Conservation (phyloP, 1,139 yeast genomes). For the Suhomyces bolitotheri region DNA sequence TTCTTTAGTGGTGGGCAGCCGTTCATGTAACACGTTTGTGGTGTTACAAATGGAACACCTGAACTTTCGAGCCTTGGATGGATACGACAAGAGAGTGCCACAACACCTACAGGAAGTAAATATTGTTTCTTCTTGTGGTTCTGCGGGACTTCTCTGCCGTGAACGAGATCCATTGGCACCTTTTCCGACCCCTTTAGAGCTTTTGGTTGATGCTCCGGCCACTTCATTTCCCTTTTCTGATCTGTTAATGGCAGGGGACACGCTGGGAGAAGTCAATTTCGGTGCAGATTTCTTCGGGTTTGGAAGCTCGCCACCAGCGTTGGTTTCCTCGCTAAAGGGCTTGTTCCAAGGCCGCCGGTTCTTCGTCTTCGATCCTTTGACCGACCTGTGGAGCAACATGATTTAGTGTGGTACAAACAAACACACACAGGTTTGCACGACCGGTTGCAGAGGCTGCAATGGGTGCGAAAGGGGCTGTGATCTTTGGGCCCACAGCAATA, state of each 20-base stretch:
- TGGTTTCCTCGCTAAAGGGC: too few species aligned
- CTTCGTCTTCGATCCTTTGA: slow-evolving; percentile 4
- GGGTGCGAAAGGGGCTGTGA: slow-evolving; percentile 10
- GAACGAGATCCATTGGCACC: slow-evolving; percentile 1
- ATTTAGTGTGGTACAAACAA: slow-evolving; percentile 6
- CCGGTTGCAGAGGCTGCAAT: slow-evolving; percentile 6
- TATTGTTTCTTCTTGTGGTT: background rate
- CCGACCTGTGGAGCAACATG: slow-evolving; percentile 3
- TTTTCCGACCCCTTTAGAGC: too few species aligned
- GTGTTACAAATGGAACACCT: slow-evolving; percentile 60
- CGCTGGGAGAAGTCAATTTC: too few species aligned
- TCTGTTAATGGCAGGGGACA: too few species aligned
- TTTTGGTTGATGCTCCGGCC: too few species aligned
- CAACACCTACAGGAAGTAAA: slow-evolving; percentile 46
- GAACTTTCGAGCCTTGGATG: slow-evolving; percentile 46
- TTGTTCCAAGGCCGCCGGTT: slow-evolving; percentile 3
- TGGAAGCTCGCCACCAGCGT: too few species aligned
- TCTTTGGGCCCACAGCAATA: too few species aligned
- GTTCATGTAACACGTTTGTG: slow-evolving; percentile 35
- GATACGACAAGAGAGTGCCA: slow-evolving; percentile 56
- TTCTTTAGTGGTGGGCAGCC: slow-evolving; percentile 7
- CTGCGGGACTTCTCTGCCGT: background rate
- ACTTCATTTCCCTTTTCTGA: too few species aligned
- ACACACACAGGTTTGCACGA: slow-evolving; percentile 2
- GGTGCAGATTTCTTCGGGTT: too few species aligned